Evolutionary conservation across 169 alveolate species (phyloP).

Genomic region (Eimeria brunetti): DNA sequence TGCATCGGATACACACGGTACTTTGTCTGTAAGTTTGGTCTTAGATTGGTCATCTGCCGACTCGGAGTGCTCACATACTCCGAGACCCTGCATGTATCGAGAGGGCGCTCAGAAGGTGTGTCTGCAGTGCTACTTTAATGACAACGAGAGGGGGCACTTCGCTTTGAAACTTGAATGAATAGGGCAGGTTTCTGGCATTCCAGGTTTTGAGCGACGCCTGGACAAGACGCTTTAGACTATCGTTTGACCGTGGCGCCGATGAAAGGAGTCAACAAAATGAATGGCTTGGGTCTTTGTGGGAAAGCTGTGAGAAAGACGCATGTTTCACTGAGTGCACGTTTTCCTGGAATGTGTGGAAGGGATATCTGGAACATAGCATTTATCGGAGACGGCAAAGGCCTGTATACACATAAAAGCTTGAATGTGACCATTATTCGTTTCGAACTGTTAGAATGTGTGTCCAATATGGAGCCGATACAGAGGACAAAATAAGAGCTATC

Average conservation of each 20-base stretch:
- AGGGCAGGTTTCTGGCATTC: not conserved
- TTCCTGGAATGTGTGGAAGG: not conserved
- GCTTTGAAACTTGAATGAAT: not conserved
- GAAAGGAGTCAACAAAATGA: not conserved
- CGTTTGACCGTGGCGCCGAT: not conserved
- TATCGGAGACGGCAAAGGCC: not conserved
- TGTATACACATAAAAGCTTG: not conserved
- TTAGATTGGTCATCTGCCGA: not conserved
- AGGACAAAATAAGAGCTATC: not conserved
- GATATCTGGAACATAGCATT: not conserved
- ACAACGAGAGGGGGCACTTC: not conserved
- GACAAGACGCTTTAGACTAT: not conserved
- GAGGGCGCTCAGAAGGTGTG: not conserved
- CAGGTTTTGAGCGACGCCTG: not conserved
- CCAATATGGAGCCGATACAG: not conserved
- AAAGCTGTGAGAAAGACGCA: not conserved
- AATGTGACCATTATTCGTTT: not conserved
- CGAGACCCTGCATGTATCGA: not conserved
- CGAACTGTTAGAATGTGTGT: not conserved
- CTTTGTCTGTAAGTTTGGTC: not conserved
- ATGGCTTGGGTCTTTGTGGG: not conserved
- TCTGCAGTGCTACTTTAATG: not conserved
- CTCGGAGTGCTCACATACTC: not conserved
- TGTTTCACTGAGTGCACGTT: too few species aligned
- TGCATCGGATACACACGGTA: not conserved